These are phyloP conservation scores for Erythrophleum ivorense DNA, from an alignment of 331 rosid species.

Conservation along the genomic window DNA sequence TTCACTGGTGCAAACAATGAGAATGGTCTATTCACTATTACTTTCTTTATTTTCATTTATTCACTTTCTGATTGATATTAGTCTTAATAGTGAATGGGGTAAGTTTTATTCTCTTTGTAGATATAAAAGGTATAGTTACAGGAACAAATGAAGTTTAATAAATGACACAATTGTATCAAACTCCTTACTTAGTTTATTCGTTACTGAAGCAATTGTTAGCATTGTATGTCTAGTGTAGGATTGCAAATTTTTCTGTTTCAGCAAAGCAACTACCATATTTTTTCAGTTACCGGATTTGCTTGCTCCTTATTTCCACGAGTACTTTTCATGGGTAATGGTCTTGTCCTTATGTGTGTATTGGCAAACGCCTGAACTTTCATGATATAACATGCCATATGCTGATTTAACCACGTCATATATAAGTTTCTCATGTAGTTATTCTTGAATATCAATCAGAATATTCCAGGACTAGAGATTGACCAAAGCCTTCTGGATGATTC, in stretches of 20 bases:
- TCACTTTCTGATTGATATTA: conserved; percentile 13
- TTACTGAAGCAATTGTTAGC: conserved; percentile 23
- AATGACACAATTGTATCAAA: not conserved
- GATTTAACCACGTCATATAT: not conserved
- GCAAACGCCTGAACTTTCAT: conserved; percentile 21
- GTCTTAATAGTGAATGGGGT: not conserved
- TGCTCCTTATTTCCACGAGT: not conserved
- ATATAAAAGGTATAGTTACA: not conserved
- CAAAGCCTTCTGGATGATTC: not conserved
- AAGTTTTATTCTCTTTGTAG: not conserved
- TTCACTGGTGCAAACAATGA: conserved; percentile 28
- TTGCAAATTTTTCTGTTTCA: not conserved
- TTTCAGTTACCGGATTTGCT: conserved; percentile 17
- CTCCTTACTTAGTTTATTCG: not conserved
- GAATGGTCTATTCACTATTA: conserved; percentile 9
- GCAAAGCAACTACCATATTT: conserved; percentile 9
- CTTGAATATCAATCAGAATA: conserved; percentile 17
- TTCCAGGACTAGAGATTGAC: not conserved
- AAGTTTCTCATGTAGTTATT: not conserved
- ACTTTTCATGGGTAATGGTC: not conserved
- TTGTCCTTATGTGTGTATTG: conserved; percentile 18
- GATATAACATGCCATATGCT: not conserved
- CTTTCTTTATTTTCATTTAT: too few species aligned
- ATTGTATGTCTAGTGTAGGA: not conserved
- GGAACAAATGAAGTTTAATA: not conserved